A percentile compares a stretch with the other conserved stretches of the same genome.
phyloP scores from a whole-genome alignment of 805 yeast species.

The Candida khao-thaluensis region DNA sequence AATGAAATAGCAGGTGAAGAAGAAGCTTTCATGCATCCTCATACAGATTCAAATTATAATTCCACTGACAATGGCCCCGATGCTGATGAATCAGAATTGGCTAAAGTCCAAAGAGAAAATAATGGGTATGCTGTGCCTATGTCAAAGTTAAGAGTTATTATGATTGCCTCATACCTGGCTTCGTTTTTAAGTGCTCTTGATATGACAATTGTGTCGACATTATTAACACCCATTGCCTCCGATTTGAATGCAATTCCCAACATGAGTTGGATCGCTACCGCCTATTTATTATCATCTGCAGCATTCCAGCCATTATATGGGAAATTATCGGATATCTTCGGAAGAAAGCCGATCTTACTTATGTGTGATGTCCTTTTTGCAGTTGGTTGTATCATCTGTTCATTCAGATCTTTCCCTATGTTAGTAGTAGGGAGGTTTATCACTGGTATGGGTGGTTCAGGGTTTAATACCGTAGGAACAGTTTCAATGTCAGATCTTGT shows the following conservation, averaged over 20 bases:
- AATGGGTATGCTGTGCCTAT: constrained; percentile 31
- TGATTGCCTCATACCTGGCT: constrained; percentile 34
- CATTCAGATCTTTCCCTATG: constrained; percentile 44
- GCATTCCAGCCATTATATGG: constrained; percentile 76
- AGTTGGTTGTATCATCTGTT: constrained; percentile 55
- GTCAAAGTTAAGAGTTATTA: constrained; percentile 27
- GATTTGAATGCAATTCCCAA: constrained; percentile 63
- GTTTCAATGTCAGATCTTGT: constrained; percentile 76
- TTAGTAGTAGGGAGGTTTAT: constrained; percentile 64
- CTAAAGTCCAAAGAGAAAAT: constrained; percentile 13
- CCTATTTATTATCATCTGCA: constrained; percentile 65
- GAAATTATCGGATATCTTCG: constrained; percentile 69
- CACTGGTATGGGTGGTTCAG: constrained; percentile 92
- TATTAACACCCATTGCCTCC: constrained; percentile 64
- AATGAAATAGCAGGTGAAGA: constrained; percentile 39
- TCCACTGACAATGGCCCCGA: constrained; percentile 8
- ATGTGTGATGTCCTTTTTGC: constrained; percentile 57
- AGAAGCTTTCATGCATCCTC: constrained; percentile 9
- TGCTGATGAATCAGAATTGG: constrained; percentile 5
- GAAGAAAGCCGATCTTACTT: constrained; percentile 54
- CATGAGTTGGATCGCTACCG: constrained; percentile 72
- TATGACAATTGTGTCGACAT: constrained; percentile 64
- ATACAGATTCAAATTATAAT: constrained; percentile 4
- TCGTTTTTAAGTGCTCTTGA: constrained; percentile 65
- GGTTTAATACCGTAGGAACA: constrained; percentile 71